phyloP scores from a whole-genome alignment of 495 filamentous ascomycete genomes.

The Penicillium coffeae region DNA sequence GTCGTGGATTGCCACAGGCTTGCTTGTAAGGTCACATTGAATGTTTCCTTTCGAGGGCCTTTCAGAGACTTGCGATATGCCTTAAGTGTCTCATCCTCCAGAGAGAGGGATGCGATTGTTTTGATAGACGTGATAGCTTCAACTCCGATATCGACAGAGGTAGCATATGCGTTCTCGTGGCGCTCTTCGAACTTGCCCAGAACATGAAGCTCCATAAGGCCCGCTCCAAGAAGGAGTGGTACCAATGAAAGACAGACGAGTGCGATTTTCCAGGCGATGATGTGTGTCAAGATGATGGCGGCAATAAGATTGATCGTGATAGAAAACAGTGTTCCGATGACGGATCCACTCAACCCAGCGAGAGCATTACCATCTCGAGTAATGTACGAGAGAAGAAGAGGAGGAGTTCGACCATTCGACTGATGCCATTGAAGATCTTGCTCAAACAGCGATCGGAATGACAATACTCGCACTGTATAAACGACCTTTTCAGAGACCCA shows the following conservation, averaged over 20 bases:
- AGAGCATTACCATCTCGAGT: conserved; percentile 48
- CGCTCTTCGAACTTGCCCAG: conserved; percentile 54
- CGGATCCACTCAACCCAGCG: conserved; percentile 44
- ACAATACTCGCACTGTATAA: conserved; percentile 45
- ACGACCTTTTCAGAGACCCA: conserved; percentile 52
- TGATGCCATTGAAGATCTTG: conserved; percentile 55
- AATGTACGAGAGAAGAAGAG: conserved; percentile 46
- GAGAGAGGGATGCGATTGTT: conserved; percentile 50
- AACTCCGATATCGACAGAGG: conserved; percentile 47
- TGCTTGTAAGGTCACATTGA: conserved; percentile 42
- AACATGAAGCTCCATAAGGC: conserved; percentile 51
- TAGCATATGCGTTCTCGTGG: conserved; percentile 52
- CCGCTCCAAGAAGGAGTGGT: conserved; percentile 40
- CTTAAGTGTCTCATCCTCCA: conserved; percentile 38
- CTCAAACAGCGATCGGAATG: conserved; percentile 48
- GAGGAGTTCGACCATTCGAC: conserved; percentile 43
- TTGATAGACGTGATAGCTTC: conserved; percentile 52
- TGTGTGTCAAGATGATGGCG: conserved; percentile 40
- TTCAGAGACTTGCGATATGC: conserved; percentile 37
- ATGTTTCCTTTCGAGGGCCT: conserved; percentile 46
- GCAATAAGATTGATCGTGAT: conserved; percentile 43
- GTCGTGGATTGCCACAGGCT: conserved; percentile 53
- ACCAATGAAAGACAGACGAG: conserved; percentile 38
- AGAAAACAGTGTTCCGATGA: conserved; percentile 45
- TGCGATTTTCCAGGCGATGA: conserved; percentile 43